These are phyloP conservation scores for Draba incana DNA, from an alignment of 345 rosid genomes.

Conservation along the genomic window DNA sequence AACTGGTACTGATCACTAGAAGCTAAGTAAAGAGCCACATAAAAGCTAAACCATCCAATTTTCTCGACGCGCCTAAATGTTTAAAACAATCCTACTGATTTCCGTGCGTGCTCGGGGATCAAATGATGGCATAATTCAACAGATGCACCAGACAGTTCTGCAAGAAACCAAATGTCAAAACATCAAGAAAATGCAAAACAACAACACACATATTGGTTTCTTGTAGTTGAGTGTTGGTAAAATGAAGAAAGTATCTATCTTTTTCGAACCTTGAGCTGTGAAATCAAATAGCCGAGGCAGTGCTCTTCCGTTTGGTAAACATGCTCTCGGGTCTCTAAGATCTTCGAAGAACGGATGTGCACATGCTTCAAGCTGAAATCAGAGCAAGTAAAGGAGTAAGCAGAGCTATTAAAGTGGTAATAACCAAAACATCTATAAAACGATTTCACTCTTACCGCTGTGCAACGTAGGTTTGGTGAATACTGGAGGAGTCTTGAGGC, in stretches of 20 bases:
- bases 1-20: neutral
- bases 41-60: slow-evolving; percentile 7
- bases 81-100: neutral
- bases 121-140: slow-evolving; percentile 66
- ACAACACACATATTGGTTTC: neutral
- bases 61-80: neutral
- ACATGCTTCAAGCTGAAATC: slow-evolving; percentile 86
- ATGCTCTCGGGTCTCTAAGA: slow-evolving; percentile 69
- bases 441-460: slow-evolving; percentile 57
- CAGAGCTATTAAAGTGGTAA: slow-evolving; percentile 4
- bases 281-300: slow-evolving; percentile 80
- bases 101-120: slow-evolving; percentile 58
- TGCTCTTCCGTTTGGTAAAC: slow-evolving; percentile 86
- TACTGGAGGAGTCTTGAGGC: slow-evolving; percentile 81
- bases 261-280: slow-evolving; percentile 74
- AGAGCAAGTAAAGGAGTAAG: neutral
- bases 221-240: neutral
- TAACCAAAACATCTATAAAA: neutral
- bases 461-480: slow-evolving; percentile 70
- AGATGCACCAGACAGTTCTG: slow-evolving; percentile 82
- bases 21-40: no score
- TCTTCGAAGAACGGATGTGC: slow-evolving; percentile 91
- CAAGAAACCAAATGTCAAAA: slow-evolving; percentile 18
- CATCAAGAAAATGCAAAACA: neutral
- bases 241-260: neutral